Evolutionary conservation across 2,329 filamentous ascomycete species (phyloP), one percentile per base, ranked within the genome.

Genomic region (Pestalotiopsis fici): DNA sequence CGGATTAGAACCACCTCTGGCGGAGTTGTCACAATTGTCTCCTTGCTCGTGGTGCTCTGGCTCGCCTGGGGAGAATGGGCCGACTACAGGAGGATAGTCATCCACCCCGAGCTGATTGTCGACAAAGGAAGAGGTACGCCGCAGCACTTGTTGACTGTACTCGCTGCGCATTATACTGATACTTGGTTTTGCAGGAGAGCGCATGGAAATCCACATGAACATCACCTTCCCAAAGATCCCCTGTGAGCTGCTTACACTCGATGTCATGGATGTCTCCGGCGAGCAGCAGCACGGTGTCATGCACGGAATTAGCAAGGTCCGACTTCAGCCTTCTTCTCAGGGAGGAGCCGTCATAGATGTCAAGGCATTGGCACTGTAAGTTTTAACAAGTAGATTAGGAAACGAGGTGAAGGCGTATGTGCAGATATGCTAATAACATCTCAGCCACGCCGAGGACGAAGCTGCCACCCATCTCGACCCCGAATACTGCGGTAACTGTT

Each of bases 191-290:
- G 77, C 73, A 94, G 93, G 94, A 79, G 95, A 99, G 86, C 94
- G 95, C 81, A 98, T 99, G 95, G 96, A 98, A 80, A 99, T 99
- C 72, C 94, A 97, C 79, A 88, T 99, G 81, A 99, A 99, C 83
- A 91, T 99, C 68, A 96, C 94, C 59, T 99, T 99, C 79, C 96
- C 96, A 11, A 90, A 91, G 70, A 88, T 99, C 73, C 96, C 96
- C 11, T 99, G 96, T 83, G 95, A 98, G 81, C 89, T 99, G 64
- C 86, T 98, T 72, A 98, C 96, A 13, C 90, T 99, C 74, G 96
- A 99, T 79, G 95, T 99, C 66, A 99, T 99, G 96, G 96, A 99
- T 82, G 95, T 98, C 28, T 97, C 94, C 25, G 96, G 96, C 70
- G 96, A 99, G 81, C 92, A 98, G 77, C 96, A 99, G 80, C 93